These are phyloP conservation scores for Alternaria postmessia DNA, from an alignment of 2,329 filamentous ascomycete species.

Conservation along the genomic window DNA sequence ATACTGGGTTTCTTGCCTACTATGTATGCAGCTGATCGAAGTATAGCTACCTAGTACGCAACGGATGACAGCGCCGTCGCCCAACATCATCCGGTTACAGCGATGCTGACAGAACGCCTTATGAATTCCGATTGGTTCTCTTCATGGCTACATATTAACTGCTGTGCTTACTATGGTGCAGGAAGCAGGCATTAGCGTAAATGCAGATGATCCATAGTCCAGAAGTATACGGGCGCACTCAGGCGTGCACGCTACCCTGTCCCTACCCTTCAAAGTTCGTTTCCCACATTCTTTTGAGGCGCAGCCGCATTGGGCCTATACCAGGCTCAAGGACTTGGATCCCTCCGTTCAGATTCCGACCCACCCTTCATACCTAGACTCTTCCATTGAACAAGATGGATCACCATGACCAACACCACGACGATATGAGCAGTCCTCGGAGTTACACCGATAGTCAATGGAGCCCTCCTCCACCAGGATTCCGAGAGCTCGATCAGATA, in stretches of 20 bases:
- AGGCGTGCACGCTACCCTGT: slow-evolving; percentile 22
- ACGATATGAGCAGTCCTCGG: slow-evolving; percentile 21
- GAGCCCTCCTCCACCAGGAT: slow-evolving; percentile 32
- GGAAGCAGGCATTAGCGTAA: slow-evolving; percentile 14
- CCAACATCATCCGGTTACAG: slow-evolving; percentile 4
- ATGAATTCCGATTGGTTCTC: slow-evolving; percentile 19
- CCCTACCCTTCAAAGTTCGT: slow-evolving; percentile 11
- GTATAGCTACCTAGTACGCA: slow-evolving; percentile 1
- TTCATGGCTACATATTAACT: slow-evolving; percentile 15
- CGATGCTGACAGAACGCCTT: slow-evolving; percentile 19
- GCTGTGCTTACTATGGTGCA: slow-evolving; percentile 26
- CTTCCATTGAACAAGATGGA: slow-evolving; percentile 23
- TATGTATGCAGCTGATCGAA: slow-evolving; percentile 13
- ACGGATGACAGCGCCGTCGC: slow-evolving; percentile 18
- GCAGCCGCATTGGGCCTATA: slow-evolving; percentile 23
- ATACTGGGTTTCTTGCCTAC: slow-evolving; percentile 10
- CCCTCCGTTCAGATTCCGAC: slow-evolving; percentile 10
- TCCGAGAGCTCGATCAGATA: slow-evolving; percentile 31
- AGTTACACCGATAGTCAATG: slow-evolving; percentile 27
- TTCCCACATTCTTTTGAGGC: slow-evolving; percentile 11
- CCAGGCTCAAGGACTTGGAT: slow-evolving; percentile 6
- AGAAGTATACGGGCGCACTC: slow-evolving; percentile 18
- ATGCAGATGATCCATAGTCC: slow-evolving; percentile 10
- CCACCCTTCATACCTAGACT: slow-evolving; percentile 12
- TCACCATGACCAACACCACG: slow-evolving; percentile 22